These are phyloP conservation scores for Talaromyces sp. DNA, from an alignment of 2,329 filamentous ascomycete genomes.

Conservation along the genomic window DNA sequence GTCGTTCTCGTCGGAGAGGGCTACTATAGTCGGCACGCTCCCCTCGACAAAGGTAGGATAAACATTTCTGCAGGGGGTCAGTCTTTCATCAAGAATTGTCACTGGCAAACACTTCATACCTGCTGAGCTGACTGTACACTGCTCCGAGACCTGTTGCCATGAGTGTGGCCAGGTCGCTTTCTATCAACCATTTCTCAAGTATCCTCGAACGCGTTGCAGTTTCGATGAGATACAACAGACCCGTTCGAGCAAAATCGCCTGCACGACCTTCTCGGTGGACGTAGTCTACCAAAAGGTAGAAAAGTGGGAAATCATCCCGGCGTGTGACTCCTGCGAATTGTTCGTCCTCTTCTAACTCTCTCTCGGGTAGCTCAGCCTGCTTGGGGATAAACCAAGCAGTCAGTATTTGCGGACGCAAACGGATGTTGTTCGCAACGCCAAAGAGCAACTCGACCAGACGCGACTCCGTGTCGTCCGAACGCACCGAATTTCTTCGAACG, in stretches of 20 bases:
- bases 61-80: slow-evolving; percentile 59
- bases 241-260: slow-evolving; percentile 93
- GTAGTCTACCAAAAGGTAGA: slow-evolving; percentile 93
- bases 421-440: slow-evolving; percentile 93
- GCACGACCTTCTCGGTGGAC: slow-evolving; percentile 93
- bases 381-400: slow-evolving; percentile 82
- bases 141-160: slow-evolving; percentile 95
- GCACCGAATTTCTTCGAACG: slow-evolving; percentile 64
- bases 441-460: slow-evolving; percentile 91
- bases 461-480: slow-evolving; percentile 76
- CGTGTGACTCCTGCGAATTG: slow-evolving; percentile 81
- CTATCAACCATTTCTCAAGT: slow-evolving; percentile 93
- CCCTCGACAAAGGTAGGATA: slow-evolving; percentile 74
- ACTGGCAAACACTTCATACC: slow-evolving; percentile 36
- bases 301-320: slow-evolving; percentile 89
- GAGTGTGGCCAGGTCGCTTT: slow-evolving; percentile 90
- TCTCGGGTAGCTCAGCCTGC: slow-evolving; percentile 37
- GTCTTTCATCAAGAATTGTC: neutral
- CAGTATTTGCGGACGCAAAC: slow-evolving; percentile 80
- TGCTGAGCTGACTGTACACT: slow-evolving; percentile 65
- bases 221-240: slow-evolving; percentile 92
- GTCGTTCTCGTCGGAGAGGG: slow-evolving; percentile 82
- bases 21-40: slow-evolving; percentile 72
- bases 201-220: slow-evolving; percentile 77
- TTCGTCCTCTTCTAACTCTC: slow-evolving; percentile 51